A percentile compares a stretch with the other conserved stretches of the same genome.
These are phyloP conservation scores for Aspergillus fumigatiaffinis DNA, from an alignment of 2,329 filamentous ascomycete species.

Conservation along the genomic window DNA sequence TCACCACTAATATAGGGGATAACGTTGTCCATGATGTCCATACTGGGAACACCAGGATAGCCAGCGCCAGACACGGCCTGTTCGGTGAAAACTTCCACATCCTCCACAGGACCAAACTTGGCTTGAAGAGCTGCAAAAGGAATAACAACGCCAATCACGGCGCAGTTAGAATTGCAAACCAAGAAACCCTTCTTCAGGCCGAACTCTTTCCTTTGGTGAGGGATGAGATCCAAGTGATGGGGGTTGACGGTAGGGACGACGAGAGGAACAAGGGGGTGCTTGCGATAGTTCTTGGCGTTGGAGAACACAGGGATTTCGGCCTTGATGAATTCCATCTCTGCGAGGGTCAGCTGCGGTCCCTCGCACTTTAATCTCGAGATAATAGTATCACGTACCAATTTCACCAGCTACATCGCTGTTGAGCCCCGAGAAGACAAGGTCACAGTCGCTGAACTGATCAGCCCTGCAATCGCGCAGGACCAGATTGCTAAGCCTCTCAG, in stretches of 20 bases:
- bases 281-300: constrained; percentile 96
- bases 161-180: constrained; percentile 97
- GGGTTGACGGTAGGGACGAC: constrained; percentile 96
- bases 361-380: background rate
- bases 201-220: constrained; percentile 75
- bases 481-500: constrained; percentile 68
- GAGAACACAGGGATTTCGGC: constrained; percentile 90
- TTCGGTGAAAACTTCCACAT: constrained; percentile 86
- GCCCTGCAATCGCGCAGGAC: constrained; percentile 82
- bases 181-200: constrained; percentile 79
- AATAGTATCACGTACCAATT: constrained; percentile 61
- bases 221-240: constrained; percentile 77
- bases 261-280: constrained; percentile 82
- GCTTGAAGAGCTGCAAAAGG: constrained; percentile 87
- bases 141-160: constrained; percentile 92
- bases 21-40: constrained; percentile 96
- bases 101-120: constrained; percentile 72
- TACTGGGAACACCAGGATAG: constrained; percentile 63
- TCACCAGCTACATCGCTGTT: constrained; percentile 91
- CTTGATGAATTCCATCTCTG: constrained; percentile 86
- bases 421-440: constrained; percentile 87
- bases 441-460: constrained; percentile 80
- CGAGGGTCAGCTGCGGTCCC: background rate
- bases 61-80: constrained; percentile 93
- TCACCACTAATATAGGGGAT: constrained; percentile 91